Evolutionary conservation across 257 asterid species (phyloP), one percentile per base, ranked within the genome.

Genomic region (Solanum stenotomum): DNA sequence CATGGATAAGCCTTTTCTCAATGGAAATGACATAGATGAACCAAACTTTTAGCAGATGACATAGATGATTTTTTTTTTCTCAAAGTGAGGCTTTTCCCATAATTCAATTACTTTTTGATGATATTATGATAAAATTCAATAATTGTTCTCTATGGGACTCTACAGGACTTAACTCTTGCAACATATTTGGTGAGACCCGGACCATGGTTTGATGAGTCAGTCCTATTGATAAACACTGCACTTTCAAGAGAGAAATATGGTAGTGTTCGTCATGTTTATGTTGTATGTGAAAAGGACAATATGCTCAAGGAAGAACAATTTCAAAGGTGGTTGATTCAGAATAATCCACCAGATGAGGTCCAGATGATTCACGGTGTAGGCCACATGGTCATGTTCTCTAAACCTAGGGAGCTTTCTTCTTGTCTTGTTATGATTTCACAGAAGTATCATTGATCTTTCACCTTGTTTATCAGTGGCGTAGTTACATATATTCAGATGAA

Each of bases 331-430:
- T 75, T 90, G 87, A 90, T 92, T 78, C 81, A 86, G 33, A 90
- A 89, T 6, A 93, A 87, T 90, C 93, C 91, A 6, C 46, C 90
- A 1, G 86, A 90, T 52, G 95, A 89, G 59, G 93, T 90, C 61
- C 88, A 88, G 78, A 4, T 87, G 42, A 91, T 93, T 29, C 18
- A 2, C 11, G 87, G 88, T 37, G 88, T 93, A 6, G 93, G 91
- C 89, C 94, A 92, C 59, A 92, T 93, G 94, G 88, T 78, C 27
- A 92, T 91, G 93, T 84, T 93, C 65, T 91, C 93, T 7, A 90
- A 90, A 89, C 56, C 91, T n/a, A 61, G 9, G 3, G 90, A 92
- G 22, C n/a, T 92, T n/a, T 90, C 86, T 74, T 81, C 76, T 44
- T 89, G 46, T 82, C 79, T 93, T 79, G 85, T 68, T 59, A 78